Conservation (phyloP, 805 yeast genomes). For the Candida yuanshanica region DNA sequence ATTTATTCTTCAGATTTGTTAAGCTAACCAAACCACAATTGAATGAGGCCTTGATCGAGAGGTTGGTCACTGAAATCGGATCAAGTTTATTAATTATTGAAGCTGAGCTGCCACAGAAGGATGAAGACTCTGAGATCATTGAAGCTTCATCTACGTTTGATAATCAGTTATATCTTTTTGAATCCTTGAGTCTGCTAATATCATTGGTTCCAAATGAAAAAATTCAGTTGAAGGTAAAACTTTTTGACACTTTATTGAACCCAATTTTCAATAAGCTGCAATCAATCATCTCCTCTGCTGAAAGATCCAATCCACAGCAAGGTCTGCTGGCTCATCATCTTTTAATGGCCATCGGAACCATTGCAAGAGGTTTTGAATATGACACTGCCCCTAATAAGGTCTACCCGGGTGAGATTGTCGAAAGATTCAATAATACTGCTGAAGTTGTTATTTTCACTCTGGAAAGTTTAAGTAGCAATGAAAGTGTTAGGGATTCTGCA, state of each 20-base stretch:
- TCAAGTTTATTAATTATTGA: conserved; percentile 57
- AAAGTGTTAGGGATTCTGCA: conserved; percentile 75
- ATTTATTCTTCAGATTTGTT: conserved; percentile 75
- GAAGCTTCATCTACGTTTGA: conserved; percentile 55
- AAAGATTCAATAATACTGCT: conserved; percentile 60
- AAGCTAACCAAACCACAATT: conserved; percentile 67
- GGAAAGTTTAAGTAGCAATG: conserved; percentile 63
- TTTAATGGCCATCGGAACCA: conserved; percentile 83
- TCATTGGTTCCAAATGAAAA: conserved; percentile 43
- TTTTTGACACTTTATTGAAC: conserved; percentile 62
- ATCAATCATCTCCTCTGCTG: conserved; percentile 45
- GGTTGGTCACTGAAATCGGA: conserved; percentile 53
- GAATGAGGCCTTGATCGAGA: conserved; percentile 44
- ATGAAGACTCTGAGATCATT: conserved; percentile 51
- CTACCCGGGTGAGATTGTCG: conserved; percentile 32
- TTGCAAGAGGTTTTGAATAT: conserved; percentile 72
- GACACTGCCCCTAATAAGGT: conserved; percentile 27
- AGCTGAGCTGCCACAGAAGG: conserved; percentile 41
- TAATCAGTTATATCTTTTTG: conserved; percentile 77
- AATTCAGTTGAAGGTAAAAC: conserved; percentile 32
- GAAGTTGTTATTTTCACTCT: conserved; percentile 81
- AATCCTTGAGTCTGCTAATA: conserved; percentile 76
- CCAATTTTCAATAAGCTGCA: conserved; percentile 75
- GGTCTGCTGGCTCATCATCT: conserved; percentile 80
- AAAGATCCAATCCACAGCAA: conserved; percentile 33